A percentile compares a stretch with the other conserved stretches of the same genome.
These are phyloP conservation scores for Candida albicans DNA, from an alignment of 1,139 yeast genomes.

Conservation along the genomic window DNA sequence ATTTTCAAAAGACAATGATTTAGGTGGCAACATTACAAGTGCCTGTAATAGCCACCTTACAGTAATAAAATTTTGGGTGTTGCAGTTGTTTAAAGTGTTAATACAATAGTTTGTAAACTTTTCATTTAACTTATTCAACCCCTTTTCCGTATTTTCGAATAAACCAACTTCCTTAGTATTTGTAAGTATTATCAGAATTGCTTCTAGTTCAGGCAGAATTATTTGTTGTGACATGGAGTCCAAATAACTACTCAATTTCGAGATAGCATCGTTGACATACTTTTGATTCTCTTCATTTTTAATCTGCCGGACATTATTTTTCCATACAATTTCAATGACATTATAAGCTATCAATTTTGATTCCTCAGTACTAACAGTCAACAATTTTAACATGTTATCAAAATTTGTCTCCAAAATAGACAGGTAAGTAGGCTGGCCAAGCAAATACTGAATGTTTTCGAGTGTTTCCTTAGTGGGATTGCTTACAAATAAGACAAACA, in stretches of 20 bases:
- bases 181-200: constrained; percentile 20
- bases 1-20: not conserved
- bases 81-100: not conserved
- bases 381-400: constrained; percentile 20
- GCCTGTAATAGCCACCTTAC: constrained; percentile 12
- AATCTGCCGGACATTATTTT: constrained; percentile 25
- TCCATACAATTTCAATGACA: constrained; percentile 31
- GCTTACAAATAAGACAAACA: constrained; percentile 19
- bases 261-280: constrained; percentile 18
- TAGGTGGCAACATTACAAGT: constrained; percentile 3
- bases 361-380: constrained; percentile 18
- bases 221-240: not conserved
- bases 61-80: not conserved
- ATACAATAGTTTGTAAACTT: constrained; percentile 7
- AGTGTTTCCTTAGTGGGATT: constrained; percentile 13
- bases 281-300: constrained; percentile 18
- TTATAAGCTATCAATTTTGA: constrained; percentile 16
- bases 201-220: constrained; percentile 15
- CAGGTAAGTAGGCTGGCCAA: constrained; percentile 51
- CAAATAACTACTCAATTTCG: constrained; percentile 10
- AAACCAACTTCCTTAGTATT: constrained; percentile 1
- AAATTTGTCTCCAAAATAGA: constrained; percentile 50
- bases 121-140: constrained; percentile 1
- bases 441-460: constrained; percentile 31
- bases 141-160: constrained; percentile 1